Evolutionary conservation across 176 grass and related monocot species (phyloP).

Genomic region (Oryza punctata): DNA sequence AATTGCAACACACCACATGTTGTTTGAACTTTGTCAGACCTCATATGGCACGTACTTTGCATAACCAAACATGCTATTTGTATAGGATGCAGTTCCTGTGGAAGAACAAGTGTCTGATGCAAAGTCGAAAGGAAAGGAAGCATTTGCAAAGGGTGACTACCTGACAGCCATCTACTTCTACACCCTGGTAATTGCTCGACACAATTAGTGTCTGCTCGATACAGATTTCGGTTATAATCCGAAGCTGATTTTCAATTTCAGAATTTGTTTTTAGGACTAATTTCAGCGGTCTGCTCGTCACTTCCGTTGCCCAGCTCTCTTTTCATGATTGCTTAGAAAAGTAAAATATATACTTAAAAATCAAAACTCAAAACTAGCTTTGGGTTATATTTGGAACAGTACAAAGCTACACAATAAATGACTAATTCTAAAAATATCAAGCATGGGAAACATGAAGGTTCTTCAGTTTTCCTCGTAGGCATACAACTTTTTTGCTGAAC

Average conservation of each 20-base stretch:
- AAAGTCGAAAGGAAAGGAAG: slow-evolving; percentile 30
- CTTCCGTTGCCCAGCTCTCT: neutral
- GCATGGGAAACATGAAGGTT: neutral
- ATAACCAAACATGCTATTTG: neutral
- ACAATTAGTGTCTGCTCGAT: neutral
- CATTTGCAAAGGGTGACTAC: slow-evolving; percentile 32
- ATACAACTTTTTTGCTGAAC: neutral
- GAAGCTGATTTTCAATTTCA: neutral
- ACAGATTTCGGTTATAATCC: neutral
- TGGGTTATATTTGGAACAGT: neutral
- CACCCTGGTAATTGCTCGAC: slow-evolving; percentile 22
- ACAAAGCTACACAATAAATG: neutral
- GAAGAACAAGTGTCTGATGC: slow-evolving; percentile 18
- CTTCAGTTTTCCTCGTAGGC: neutral
- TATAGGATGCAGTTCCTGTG: slow-evolving; percentile 11
- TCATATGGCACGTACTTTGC: neutral
- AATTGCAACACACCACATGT: neutral
- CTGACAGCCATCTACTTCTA: slow-evolving; percentile 26
- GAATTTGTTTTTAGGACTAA: neutral
- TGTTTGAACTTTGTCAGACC: neutral
- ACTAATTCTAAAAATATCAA: neutral
- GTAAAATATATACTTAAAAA: neutral
- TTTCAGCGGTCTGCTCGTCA: neutral
- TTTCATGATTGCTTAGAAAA: neutral
- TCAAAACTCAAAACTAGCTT: neutral